Conservation (phyloP, 2,329 filamentous ascomycete genomes). For the Aspergillus transmontanensis region DNA sequence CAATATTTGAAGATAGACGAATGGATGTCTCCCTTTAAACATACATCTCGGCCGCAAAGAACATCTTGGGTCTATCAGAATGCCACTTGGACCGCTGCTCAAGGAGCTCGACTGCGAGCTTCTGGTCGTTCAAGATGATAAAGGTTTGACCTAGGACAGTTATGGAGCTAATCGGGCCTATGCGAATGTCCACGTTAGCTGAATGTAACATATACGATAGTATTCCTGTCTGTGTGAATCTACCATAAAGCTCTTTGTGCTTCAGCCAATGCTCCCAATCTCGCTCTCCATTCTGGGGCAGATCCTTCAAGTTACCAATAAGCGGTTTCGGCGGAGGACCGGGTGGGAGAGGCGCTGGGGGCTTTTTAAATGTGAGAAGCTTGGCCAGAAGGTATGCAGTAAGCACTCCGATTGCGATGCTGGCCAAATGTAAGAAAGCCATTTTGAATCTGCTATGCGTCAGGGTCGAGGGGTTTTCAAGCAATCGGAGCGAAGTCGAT, state of each 20-base stretch:
- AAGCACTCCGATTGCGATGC: not conserved
- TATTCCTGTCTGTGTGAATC: too few relatives aligned
- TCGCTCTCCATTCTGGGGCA: not conserved
- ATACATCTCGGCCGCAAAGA: constrained; percentile 35
- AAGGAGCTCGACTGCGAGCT: not conserved
- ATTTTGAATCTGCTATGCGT: not conserved
- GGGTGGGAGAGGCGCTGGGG: not conserved
- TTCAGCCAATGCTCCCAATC: not conserved
- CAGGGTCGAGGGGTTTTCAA: too few relatives aligned
- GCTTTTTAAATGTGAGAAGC: not conserved
- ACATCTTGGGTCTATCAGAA: constrained; percentile 21
- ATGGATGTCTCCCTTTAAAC: not conserved
- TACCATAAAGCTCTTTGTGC: not conserved
- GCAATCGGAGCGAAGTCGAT: not conserved
- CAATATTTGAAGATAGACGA: not conserved
- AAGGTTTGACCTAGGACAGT: not conserved
- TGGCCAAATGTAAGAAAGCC: not conserved
- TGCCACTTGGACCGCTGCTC: not conserved
- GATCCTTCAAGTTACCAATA: not conserved
- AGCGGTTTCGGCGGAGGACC: not conserved
- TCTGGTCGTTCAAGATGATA: not conserved
- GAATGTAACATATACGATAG: not conserved
- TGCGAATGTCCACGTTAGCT: not conserved
- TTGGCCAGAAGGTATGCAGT: not conserved
- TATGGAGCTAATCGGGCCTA: not conserved